Percentiles rank a stretch among this genome's conserved stretches.
Conservation (phyloP, 106 monocot species). For the Allium cepa region DNA sequence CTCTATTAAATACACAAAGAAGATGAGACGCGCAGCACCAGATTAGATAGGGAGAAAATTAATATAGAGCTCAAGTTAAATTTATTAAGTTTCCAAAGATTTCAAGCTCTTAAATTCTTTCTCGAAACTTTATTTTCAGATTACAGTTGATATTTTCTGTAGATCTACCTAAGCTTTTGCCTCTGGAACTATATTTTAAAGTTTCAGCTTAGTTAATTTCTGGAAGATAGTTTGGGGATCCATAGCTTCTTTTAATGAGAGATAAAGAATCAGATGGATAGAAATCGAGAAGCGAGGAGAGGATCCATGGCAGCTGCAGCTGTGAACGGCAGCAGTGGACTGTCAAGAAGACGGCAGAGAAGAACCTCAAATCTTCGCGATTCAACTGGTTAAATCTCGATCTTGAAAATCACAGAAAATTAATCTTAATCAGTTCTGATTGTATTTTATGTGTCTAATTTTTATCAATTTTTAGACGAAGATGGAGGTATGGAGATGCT, state of each 20-base stretch:
- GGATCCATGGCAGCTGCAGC: conserved; percentile 37
- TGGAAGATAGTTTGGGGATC: no score
- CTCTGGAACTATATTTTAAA: background rate
- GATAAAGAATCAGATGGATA: conserved; percentile 39
- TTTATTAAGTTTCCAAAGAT: no score
- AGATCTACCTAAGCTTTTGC: background rate
- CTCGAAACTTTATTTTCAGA: background rate
- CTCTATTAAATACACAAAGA: background rate
- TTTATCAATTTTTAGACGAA: conserved; percentile 31
- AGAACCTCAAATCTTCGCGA: conserved; percentile 33
- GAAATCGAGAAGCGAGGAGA: conserved; percentile 58
- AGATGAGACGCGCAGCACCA: conserved; percentile 3
- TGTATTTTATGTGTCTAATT: conserved; percentile 4
- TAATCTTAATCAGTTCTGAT: background rate
- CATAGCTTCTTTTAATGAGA: conserved; percentile 3
- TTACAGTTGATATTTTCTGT: background rate
- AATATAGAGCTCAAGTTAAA: no score
- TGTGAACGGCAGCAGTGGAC: conserved; percentile 17
- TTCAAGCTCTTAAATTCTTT: no score
- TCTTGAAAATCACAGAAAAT: background rate
- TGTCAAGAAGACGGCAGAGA: conserved; percentile 44
- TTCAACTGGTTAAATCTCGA: conserved; percentile 39
- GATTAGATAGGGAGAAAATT: conserved; percentile 4
- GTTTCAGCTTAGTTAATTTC: no score
- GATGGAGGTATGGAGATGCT: conserved; percentile 66